A percentile compares a stretch with the other conserved stretches of the same genome.
phyloP scores from a whole-genome alignment of 495 filamentous ascomycete genomes.

The Neurospora sp. region DNA sequence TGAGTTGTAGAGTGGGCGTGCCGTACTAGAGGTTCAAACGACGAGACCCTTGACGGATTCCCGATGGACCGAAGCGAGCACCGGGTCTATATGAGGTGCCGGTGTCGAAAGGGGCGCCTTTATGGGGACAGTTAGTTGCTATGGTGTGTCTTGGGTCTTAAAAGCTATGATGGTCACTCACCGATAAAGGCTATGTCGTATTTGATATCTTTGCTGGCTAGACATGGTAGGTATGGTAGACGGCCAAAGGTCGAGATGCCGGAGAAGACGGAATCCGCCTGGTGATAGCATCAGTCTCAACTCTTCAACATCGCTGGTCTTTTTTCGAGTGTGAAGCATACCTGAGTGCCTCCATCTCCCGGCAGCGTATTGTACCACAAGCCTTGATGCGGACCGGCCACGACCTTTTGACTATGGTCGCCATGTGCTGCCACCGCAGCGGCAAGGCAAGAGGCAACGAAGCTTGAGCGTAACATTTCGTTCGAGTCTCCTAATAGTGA shows the following conservation, averaged over 20 bases:
- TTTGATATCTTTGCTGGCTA: constrained; percentile 50
- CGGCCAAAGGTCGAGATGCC: constrained; percentile 81
- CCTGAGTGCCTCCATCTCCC: constrained; percentile 49
- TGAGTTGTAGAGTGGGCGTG: background rate
- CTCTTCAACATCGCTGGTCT: background rate
- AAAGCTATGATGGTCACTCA: constrained; percentile 52
- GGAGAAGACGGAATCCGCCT: constrained; percentile 56
- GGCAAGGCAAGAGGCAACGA: constrained; percentile 16
- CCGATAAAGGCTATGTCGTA: constrained; percentile 83
- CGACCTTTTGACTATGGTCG: constrained; percentile 26
- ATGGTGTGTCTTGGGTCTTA: constrained; percentile 42
- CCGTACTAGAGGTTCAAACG: constrained; percentile 55
- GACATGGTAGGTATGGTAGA: constrained; percentile 62
- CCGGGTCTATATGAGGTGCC: constrained; percentile 39
- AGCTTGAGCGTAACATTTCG: constrained; percentile 15
- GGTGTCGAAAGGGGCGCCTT: constrained; percentile 33
- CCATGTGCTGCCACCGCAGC: constrained; percentile 22
- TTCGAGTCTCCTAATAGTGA: background rate
- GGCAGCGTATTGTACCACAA: constrained; percentile 47
- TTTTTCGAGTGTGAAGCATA: constrained; percentile 8
- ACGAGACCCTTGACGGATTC: constrained; percentile 72
- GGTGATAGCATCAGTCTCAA: constrained; percentile 5
- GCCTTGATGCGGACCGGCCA: constrained; percentile 39
- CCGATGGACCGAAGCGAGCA: constrained; percentile 78
- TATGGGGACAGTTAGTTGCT: constrained; percentile 8